Evolutionary conservation across 2,329 filamentous ascomycete species (phyloP).

Genomic region (Fonsecaea nubica): DNA sequence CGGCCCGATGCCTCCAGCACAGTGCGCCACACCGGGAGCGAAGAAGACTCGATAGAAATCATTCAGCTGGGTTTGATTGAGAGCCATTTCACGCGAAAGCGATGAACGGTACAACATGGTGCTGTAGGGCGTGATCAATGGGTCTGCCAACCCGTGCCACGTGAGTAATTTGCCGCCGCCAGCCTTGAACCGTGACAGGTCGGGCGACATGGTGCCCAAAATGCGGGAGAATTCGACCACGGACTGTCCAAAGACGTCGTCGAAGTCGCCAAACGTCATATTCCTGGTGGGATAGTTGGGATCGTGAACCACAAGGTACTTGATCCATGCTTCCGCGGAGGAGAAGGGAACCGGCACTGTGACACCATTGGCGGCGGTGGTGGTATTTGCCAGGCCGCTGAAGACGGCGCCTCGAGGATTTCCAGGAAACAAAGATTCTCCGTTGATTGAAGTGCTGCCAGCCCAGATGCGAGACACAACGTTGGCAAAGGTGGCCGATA

Average conservation of each 20-base stretch:
- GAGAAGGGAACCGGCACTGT: constrained; percentile 12
- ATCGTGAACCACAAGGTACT: constrained; percentile 45
- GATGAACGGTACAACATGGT: constrained; percentile 47
- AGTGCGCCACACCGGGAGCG: constrained; percentile 30
- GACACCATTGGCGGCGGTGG: constrained; percentile 10
- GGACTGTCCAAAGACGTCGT: constrained; percentile 41
- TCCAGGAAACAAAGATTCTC: constrained; percentile 22
- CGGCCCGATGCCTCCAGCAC: constrained; percentile 25
- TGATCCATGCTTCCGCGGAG: constrained; percentile 43
- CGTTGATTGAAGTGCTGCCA: constrained; percentile 17
- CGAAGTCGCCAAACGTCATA: constrained; percentile 43
- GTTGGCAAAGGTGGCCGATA: constrained; percentile 20
- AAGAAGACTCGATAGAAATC: constrained; percentile 31
- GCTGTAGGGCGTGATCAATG: constrained; percentile 48
- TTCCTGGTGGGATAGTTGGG: constrained; percentile 43
- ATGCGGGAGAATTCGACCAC: constrained; percentile 42
- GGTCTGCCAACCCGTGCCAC: constrained; percentile 52
- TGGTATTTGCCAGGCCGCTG: constrained; percentile 7
- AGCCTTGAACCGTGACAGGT: constrained; percentile 49
- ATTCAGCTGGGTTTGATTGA: constrained; percentile 17
- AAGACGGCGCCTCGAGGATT: constrained; percentile 19
- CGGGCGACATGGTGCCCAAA: constrained; percentile 47
- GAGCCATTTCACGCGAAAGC: constrained; percentile 18
- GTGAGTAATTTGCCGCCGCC: constrained; percentile 50
- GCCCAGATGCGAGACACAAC: constrained; percentile 22